Base-by-base conservation (phyloP, 805 yeast species). In the Suhomyces sp. region DNA sequence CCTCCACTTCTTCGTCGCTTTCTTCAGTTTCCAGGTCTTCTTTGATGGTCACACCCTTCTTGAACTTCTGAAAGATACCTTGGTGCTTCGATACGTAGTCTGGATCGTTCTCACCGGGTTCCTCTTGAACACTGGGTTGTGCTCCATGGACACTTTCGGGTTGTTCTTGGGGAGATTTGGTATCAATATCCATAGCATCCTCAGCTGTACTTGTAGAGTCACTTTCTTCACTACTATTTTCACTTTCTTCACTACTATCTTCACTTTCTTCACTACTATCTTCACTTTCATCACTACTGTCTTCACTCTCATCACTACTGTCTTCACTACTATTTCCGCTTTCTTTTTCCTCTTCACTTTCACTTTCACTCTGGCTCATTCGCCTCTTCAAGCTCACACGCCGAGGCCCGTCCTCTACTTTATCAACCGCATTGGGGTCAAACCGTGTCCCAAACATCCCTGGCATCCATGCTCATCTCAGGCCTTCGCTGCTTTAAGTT, bases 391-490 rank as follows among this genome's bases (percentile, higher is more conserved):
- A 54, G 43, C 50, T 47, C n/a, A 58, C 27, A n/a, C 21, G 17
- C 35, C 17, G 35, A 19, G 43, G 22, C n/a, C 22, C n/a, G 7
- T 39, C 24, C 24, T 19, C 43, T 17, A 1, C 22, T 37, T n/a
- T 37, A 10, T 39, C 22, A 22, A 9, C 43, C 13, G 43, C 43
- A 39, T 19, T 63, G 17, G 89, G 89, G 57, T 82, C 87, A 59
- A 80, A 85, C 63, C 89, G 73, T 13, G 80, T 78, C 7, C 87
- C 87, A 71, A 85, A 85, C 90, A 85, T 83, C 20, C 35, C 35
- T 31, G 9, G n/a, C 2, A 6, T n/a, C 4, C 35, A 31, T 31
- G n/a, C 35, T 31, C 35, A 31, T 31, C 35, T 31, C 35, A 17
- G 17, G 17, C 25, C 25, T 6, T 31, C 35, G 35, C 35, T 31